Base-by-base conservation (phyloP, 2,329 filamentous ascomycete genomes). In the Aspergillus novofumigatus region DNA sequence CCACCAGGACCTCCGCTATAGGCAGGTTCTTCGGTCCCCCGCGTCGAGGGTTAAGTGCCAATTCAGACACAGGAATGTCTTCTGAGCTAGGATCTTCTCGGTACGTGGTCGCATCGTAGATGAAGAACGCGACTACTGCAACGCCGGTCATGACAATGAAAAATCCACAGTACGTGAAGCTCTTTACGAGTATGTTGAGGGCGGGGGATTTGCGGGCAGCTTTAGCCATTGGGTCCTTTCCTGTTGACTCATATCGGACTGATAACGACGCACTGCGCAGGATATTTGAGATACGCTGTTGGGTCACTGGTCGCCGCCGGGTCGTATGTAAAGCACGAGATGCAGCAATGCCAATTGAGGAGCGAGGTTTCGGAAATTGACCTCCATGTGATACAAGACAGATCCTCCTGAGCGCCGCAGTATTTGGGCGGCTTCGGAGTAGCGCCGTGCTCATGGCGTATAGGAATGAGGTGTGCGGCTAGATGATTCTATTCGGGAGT, bases 1-100 rank as follows among this genome's bases (percentile, higher is more conserved):
- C 92, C 44, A 99, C 86, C 59, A 92, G 85, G 25, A 89, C 85
- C 62, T 97, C 91, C 21, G 90, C 87, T 58, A 99, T 94, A 1
- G 93, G 94, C 35, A 99, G 78, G 68, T 99, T 96, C 81, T 99
- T 97, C 0, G 93, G 92, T 0, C 94, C 94, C 55, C 94, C 94
- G 58, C 83, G 83, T 62, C 87, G 84, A 1, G 94, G 94, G 56
- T 86, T 86, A 53, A 99, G 78, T 1, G 94, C 94, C 38, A 91
- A 77, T 65, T 91, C 84, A 1, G 92, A 92, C n/a, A 99, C 89
- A 51, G 88, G 83, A 57, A 96, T 86, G 65, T 97, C 92, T 62
- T 80, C 78, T 26, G 82, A 81, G 6, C 81, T 83, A 1, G 83
- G 77, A 49, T 87, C 81, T 62, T 92, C 88, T 58, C 85, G 86